Evolutionary conservation across 306 rosid genomes (phyloP).

Genomic region (Fragaria ananassa): DNA sequence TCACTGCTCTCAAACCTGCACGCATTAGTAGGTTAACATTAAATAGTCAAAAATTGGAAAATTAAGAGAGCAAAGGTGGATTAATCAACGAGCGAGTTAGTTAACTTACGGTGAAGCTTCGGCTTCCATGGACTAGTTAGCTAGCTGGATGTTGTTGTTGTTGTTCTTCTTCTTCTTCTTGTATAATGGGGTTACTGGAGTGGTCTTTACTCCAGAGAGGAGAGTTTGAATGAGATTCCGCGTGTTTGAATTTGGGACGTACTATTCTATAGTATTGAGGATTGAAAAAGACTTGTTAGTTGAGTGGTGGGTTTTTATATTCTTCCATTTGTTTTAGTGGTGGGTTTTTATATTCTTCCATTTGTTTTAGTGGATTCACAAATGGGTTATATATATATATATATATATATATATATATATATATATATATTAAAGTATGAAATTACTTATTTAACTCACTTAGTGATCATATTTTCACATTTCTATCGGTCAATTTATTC

Average conservation of each 20-base stretch:
- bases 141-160: not conserved
- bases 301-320: not conserved
- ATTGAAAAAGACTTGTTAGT: not conserved
- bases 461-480: too few species aligned
- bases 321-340: not conserved
- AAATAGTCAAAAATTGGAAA: not conserved
- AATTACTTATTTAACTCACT: too few species aligned
- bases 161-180: not conserved
- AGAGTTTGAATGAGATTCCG: not conserved
- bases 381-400: too few species aligned
- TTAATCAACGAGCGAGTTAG: not conserved
- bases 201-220: not conserved
- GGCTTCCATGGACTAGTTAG: conserved; percentile 38
- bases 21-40: not conserved
- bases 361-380: not conserved
- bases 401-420: too few species aligned
- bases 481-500: too few species aligned
- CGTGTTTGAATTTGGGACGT: not conserved
- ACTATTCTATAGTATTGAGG: not conserved
- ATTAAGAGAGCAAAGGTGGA: not conserved
- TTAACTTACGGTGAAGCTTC: conserved; percentile 68
- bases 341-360: not conserved
- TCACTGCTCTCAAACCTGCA: conserved; percentile 75
- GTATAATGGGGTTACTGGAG: not conserved
- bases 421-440: too few species aligned